A percentile compares a stretch with the other conserved stretches of the same genome.
These are phyloP conservation scores for Neurospora hispaniola DNA, from an alignment of 495 filamentous ascomycete genomes.

Conservation along the genomic window DNA sequence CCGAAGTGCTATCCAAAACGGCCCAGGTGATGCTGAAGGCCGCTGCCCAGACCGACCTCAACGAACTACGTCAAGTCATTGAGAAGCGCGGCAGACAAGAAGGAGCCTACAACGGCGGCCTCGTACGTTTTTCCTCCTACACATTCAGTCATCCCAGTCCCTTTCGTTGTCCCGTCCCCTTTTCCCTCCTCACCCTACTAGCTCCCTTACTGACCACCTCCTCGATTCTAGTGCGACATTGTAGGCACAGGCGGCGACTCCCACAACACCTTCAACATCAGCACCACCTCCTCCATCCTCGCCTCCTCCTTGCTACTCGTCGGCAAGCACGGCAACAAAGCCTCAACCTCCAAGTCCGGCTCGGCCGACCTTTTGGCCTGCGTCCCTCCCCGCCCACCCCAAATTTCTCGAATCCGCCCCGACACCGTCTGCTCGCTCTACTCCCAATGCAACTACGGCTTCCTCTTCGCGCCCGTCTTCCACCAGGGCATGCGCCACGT, in stretches of 20 bases:
- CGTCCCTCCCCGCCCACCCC: constrained; percentile 57
- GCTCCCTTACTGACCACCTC: constrained; percentile 2
- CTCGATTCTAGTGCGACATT: constrained; percentile 66
- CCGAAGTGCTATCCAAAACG: constrained; percentile 68
- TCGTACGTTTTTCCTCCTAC: constrained; percentile 37
- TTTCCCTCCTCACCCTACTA: background rate
- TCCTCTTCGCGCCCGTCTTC: constrained; percentile 94
- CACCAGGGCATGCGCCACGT: constrained; percentile 88
- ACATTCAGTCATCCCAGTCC: background rate
- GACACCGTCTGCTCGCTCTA: constrained; percentile 60
- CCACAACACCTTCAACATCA: constrained; percentile 96
- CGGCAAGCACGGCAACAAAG: constrained; percentile 91
- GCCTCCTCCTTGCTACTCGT: constrained; percentile 72
- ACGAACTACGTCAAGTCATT: constrained; percentile 32
- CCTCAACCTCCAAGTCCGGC: constrained; percentile 91
- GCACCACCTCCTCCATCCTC: constrained; percentile 86
- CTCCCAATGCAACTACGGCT: constrained; percentile 73
- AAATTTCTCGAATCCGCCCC: constrained; percentile 61
- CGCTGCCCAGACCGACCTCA: constrained; percentile 39
- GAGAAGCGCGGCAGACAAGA: constrained; percentile 45
- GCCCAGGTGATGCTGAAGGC: constrained; percentile 54
- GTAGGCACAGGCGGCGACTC: constrained; percentile 96
- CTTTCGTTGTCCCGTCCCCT: background rate
- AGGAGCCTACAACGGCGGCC: constrained; percentile 58
- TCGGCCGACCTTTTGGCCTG: constrained; percentile 82